These are phyloP conservation scores for Gynochthodes officinalis DNA, from an alignment of 257 asterid genomes.

Conservation along the genomic window DNA sequence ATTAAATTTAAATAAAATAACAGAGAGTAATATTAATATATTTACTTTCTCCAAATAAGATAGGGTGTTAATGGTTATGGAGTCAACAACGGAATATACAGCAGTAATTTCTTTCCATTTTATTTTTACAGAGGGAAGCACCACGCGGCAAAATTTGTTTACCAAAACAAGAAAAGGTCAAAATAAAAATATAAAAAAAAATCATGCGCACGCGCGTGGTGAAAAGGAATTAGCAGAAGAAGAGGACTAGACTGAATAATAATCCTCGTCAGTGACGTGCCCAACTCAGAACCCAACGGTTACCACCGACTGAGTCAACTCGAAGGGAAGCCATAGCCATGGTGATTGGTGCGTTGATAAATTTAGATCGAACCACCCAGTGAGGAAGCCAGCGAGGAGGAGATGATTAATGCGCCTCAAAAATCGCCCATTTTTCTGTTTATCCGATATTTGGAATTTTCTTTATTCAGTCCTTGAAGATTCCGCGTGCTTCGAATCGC, in stretches of 20 bases:
- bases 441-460: constrained; percentile 27
- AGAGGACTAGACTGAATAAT: too few species aligned
- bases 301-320: constrained; percentile 19
- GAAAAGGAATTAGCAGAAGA: constrained; percentile 11
- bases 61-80: too few species aligned
- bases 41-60: too few species aligned
- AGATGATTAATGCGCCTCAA: constrained; percentile 23
- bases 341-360: too few species aligned
- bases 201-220: constrained; percentile 30
- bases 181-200: constrained; percentile 9
- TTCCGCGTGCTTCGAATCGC: constrained; percentile 60
- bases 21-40: too few species aligned
- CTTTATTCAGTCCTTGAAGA: constrained; percentile 31
- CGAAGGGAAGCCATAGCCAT: constrained; percentile 9
- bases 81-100: background rate
- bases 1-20: too few species aligned
- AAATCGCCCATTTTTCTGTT: constrained; percentile 65
- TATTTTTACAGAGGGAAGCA: background rate
- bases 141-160: background rate
- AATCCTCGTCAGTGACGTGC: too few species aligned
- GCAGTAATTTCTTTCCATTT: background rate
- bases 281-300: constrained; percentile 6
- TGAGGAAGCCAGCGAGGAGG: background rate
- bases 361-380: too few species aligned
- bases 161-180: constrained; percentile 3